phyloP scores from a whole-genome alignment of 176 grass and related monocot species.

The Juncus inflexus region DNA sequence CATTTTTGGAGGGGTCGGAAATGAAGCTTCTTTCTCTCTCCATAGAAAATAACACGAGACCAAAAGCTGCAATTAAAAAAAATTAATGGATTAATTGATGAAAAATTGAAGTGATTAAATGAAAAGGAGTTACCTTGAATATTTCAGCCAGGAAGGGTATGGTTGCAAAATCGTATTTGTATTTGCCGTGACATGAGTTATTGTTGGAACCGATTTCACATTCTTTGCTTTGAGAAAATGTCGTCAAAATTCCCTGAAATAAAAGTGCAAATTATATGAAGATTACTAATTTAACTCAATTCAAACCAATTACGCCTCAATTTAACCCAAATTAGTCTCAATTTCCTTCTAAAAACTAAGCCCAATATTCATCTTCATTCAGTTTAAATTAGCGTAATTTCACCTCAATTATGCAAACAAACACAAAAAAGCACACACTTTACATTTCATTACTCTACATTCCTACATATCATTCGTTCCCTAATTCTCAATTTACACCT shows the following conservation, averaged over 20 bases:
- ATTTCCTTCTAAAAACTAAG: slow-evolving; percentile 24
- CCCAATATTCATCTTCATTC: not conserved
- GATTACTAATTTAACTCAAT: not conserved
- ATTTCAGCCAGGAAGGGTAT: slow-evolving; percentile 92
- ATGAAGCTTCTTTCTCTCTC: slow-evolving; percentile 68
- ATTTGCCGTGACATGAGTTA: slow-evolving; percentile 23
- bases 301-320: not conserved
- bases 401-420: not conserved
- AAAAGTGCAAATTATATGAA: not conserved
- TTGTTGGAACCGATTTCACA: not conserved
- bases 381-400: not conserved
- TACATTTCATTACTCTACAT: not conserved
- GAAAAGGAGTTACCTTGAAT: slow-evolving; percentile 57
- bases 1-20: slow-evolving; percentile 51
- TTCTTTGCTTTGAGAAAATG: slow-evolving; percentile 74
- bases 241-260: slow-evolving; percentile 87
- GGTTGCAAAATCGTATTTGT: slow-evolving; percentile 85
- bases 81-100: slow-evolving; percentile 9
- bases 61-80: slow-evolving; percentile 44
- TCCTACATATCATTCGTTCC: not conserved
- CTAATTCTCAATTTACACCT: not conserved
- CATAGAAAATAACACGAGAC: slow-evolving; percentile 80
- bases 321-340: not conserved
- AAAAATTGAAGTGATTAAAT: slow-evolving; percentile 2
- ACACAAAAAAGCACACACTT: not conserved